A percentile compares a stretch with the other conserved stretches of the same genome.
Conservation (phyloP, 768 basidiomycete species). For the Coprinellus micaceus region DNA sequence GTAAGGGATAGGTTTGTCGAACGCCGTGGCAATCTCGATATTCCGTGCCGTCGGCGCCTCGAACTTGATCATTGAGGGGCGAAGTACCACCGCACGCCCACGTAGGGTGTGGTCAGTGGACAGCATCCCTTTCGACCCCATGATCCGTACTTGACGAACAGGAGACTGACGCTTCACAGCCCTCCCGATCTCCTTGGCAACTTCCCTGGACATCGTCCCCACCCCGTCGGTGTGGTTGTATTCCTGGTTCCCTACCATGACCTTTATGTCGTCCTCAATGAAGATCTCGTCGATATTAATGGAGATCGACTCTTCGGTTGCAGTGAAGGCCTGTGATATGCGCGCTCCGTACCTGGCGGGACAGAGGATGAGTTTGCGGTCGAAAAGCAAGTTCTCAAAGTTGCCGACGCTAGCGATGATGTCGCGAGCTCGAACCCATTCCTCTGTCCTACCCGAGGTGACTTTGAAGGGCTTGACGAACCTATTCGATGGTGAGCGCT, state of each 20-base stretch:
- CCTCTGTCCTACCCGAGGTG: conserved; percentile 3
- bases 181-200: conserved; percentile 49
- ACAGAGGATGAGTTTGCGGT: conserved; percentile 47
- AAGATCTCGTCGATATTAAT: conserved; percentile 46
- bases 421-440: conserved; percentile 33
- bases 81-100: conserved; percentile 47
- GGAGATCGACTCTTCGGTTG: conserved; percentile 55
- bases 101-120: conserved; percentile 52
- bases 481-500: conserved; percentile 34
- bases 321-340: conserved; percentile 73
- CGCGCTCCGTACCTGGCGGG: conserved; percentile 71
- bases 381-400: conserved; percentile 46
- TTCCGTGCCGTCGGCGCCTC: conserved; percentile 39
- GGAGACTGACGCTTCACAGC: conserved; percentile 40
- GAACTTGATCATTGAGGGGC: conserved; percentile 71
- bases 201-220: conserved; percentile 54
- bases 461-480: conserved; percentile 58
- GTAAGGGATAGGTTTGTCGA: conserved; percentile 55
- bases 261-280: conserved; percentile 31
- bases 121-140: conserved; percentile 63
- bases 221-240: conserved; percentile 70
- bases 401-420: conserved; percentile 57
- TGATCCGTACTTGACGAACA: conserved; percentile 58
- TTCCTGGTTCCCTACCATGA: conserved; percentile 20
- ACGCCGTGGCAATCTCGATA: conserved; percentile 64